Conservation (phyloP, 176 grass and related monocot species). For the Carex scoparia region DNA sequence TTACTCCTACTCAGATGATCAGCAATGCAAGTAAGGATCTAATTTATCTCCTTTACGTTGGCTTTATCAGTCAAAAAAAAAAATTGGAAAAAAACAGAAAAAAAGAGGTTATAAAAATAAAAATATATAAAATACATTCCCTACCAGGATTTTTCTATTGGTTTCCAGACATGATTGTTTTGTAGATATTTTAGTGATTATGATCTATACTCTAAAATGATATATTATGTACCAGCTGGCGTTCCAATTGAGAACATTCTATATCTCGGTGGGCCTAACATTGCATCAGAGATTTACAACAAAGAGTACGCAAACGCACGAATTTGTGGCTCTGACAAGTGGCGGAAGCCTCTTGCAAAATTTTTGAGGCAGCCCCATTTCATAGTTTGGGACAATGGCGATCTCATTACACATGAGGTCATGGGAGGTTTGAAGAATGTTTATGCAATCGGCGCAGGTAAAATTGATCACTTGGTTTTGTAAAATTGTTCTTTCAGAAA, state of each 20-base stretch:
- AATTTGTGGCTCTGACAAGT: conserved; percentile 91
- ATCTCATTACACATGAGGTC: conserved; percentile 92
- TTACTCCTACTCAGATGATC: conserved; percentile 97
- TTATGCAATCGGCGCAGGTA: conserved; percentile 97
- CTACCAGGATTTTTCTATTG: background rate
- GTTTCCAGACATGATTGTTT: background rate
- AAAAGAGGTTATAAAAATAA: background rate
- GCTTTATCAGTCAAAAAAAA: background rate
- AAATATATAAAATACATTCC: background rate
- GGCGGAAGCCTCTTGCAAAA: conserved; percentile 91
- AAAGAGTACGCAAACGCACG: conserved; percentile 97
- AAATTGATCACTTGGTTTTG: background rate
- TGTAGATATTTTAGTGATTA: background rate
- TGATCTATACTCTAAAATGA: conserved; percentile 11
- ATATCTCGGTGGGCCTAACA: conserved; percentile 96
- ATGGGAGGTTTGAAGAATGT: conserved; percentile 99
- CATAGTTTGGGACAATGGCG: conserved; percentile 97
- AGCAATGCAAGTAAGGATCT: conserved; percentile 65
- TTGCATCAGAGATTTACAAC: conserved; percentile 98
- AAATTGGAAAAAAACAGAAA: background rate
- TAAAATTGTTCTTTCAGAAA: background rate
- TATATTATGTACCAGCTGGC: conserved; percentile 52
- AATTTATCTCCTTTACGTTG: conserved; percentile 10
- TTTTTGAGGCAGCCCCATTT: conserved; percentile 99
- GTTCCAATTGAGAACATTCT: conserved; percentile 88